phyloP scores from a whole-genome alignment of 179 eudicot genomes.

The Silene noctiflora region DNA sequence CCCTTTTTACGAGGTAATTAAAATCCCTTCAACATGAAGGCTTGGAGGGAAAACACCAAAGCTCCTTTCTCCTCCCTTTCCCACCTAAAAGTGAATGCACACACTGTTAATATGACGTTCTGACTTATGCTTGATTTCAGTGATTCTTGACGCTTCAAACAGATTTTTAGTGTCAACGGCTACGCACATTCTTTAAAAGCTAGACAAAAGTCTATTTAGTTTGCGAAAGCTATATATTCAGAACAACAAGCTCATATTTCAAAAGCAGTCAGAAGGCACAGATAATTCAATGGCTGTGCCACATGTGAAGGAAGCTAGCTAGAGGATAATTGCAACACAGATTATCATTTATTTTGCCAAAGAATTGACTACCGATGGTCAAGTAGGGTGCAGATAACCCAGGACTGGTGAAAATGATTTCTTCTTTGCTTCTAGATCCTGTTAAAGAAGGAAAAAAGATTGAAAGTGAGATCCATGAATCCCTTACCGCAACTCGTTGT shows the following conservation, averaged over 20 bases:
- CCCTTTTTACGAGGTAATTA: background rate
- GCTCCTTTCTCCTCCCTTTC: background rate
- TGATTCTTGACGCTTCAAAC: background rate
- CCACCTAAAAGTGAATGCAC: background rate
- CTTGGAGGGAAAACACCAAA: background rate
- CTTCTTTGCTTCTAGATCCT: background rate
- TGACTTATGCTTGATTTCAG: background rate
- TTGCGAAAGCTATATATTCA: background rate
- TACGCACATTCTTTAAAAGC: background rate
- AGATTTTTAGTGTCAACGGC: background rate
- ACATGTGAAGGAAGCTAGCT: constrained; percentile 3
- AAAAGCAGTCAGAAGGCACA: background rate
- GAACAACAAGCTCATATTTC: constrained; percentile 2
- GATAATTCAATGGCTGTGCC: background rate
- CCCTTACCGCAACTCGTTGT: constrained; percentile 91
- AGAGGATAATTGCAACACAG: background rate
- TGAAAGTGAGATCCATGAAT: background rate
- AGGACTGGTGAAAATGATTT: background rate
- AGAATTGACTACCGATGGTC: background rate
- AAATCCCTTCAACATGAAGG: background rate
- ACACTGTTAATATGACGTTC: background rate
- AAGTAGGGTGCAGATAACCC: background rate
- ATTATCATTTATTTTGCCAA: background rate
- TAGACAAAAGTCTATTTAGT: too few species aligned
- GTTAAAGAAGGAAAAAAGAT: background rate